Evolutionary conservation across 331 rosid species (phyloP).

Genomic region (Dryas integrifolia): DNA sequence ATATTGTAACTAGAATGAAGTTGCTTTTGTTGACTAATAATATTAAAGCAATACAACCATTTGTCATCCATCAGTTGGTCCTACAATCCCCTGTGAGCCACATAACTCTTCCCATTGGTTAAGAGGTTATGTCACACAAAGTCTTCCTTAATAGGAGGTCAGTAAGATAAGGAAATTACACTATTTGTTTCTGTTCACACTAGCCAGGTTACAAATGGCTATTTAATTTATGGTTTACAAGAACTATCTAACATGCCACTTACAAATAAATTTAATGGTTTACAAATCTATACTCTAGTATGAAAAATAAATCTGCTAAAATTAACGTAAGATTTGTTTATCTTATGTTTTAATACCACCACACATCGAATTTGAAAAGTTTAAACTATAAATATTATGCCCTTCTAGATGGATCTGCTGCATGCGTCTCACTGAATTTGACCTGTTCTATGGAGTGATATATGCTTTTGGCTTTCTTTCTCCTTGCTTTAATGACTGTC

Average conservation of each 20-base stretch:
- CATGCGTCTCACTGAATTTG: constrained; percentile 36
- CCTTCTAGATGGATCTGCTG: constrained; percentile 4
- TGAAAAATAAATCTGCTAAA: too few relatives aligned
- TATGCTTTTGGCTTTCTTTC: background rate
- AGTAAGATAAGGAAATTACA: too few relatives aligned
- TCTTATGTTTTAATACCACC: too few relatives aligned
- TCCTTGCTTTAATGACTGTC: background rate
- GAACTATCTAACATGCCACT: too few relatives aligned
- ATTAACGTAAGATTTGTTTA: too few relatives aligned
- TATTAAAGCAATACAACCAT: background rate
- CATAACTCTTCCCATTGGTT: constrained; percentile 47
- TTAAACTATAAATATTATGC: background rate
- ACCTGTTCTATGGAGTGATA: constrained; percentile 14
- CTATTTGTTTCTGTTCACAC: too few relatives aligned
- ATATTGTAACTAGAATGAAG: constrained; percentile 19
- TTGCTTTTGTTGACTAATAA: constrained; percentile 56
- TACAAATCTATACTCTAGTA: too few relatives aligned
- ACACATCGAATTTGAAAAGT: too few relatives aligned
- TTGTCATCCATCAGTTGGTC: constrained; percentile 8
- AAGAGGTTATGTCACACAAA: constrained; percentile 13
- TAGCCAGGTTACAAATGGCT: too few relatives aligned
- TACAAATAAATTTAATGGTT: too few relatives aligned
- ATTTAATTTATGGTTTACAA: too few relatives aligned
- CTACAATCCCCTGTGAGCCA: constrained; percentile 47
- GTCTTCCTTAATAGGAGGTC: background rate